These are phyloP conservation scores for Barbatosphaeria neglecta DNA, from an alignment of 495 filamentous ascomycete species.

Conservation along the genomic window DNA sequence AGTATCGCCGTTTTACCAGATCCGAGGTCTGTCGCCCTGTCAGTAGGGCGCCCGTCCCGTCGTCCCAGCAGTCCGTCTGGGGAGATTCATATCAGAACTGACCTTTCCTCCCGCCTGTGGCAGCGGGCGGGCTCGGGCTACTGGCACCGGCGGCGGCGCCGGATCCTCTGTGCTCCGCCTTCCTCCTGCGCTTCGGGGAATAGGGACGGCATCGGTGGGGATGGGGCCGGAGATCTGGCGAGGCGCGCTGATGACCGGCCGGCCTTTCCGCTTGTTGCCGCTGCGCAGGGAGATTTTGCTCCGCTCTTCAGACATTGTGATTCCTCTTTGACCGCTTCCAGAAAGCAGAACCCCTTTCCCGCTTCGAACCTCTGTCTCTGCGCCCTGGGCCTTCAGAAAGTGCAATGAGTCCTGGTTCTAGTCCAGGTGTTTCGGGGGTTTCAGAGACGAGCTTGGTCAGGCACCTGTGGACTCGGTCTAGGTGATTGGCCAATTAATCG, in stretches of 20 bases:
- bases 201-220: slow-evolving; percentile 24
- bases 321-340: not conserved
- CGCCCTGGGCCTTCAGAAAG: no score
- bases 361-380: no score
- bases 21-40: slow-evolving; percentile 55
- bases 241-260: slow-evolving; percentile 72
- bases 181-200: slow-evolving; percentile 15
- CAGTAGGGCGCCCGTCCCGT: not conserved
- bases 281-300: slow-evolving; percentile 79
- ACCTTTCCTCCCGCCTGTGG: slow-evolving; percentile 31
- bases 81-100: slow-evolving; percentile 3
- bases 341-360: no score
- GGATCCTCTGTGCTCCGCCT: slow-evolving; percentile 7
- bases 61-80: not conserved
- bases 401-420: no score
- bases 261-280: slow-evolving; percentile 60
- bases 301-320: slow-evolving; percentile 49
- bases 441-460: not conserved
- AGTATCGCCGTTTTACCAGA: slow-evolving; percentile 88
- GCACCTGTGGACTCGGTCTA: no score
- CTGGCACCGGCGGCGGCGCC: slow-evolving; percentile 15
- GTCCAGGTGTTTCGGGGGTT: not conserved
- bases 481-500: not conserved
- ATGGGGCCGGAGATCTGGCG: slow-evolving; percentile 64
- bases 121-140: slow-evolving; percentile 28